Evolutionary conservation across 495 filamentous ascomycete genomes (phyloP), one percentile per base, ranked within the genome.

Genomic region (Neurospora sp.): DNA sequence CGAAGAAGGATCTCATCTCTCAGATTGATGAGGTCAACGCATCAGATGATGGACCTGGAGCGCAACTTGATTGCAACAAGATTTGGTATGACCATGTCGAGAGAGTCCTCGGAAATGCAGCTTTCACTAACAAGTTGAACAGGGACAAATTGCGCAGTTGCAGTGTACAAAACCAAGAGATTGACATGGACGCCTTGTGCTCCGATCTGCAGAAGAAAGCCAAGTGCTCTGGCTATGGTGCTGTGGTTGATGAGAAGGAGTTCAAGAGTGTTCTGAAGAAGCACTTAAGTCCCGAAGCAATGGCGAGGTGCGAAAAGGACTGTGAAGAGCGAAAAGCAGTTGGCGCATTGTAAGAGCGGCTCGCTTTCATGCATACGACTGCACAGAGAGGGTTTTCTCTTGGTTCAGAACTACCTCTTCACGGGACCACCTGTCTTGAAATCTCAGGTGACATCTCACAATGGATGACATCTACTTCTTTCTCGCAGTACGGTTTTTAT

Each of bases 201-300:
- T 89, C 91, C 7, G 94, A 99, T 74, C 88, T 99, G n/a, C 91
- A 94, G 72, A 91, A 92, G 77, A 99, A 99, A 83, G 96, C 96
- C 65, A 94, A 94, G 79, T 99, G 96, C 79, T 96, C 94, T 2
- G 96, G 96, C 78, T 89, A 86, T 37, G 95, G 96, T 38, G 92
- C 95, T n/a, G 93, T 98, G 31, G 91, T 99, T 69, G 91, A 93
- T 75, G 88, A 97, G 82, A 89, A 89, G 53, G 94, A 98, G 79
- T 95, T 98, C 76, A 90, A 97, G 77, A 86, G 85, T 69, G 92
- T 94, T 71, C 86, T 96, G 84, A 89, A 87, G 68, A 86, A 86
- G 74, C 85, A 85, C 68, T 77, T 86, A 77, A 39, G 65, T 70
- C 61, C 72, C 74, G 11, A 68, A 73, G n/a, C 70, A 75, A 48